phyloP scores from a whole-genome alignment of 2,329 filamentous ascomycete species.

The Paramyrothecium roridum region DNA sequence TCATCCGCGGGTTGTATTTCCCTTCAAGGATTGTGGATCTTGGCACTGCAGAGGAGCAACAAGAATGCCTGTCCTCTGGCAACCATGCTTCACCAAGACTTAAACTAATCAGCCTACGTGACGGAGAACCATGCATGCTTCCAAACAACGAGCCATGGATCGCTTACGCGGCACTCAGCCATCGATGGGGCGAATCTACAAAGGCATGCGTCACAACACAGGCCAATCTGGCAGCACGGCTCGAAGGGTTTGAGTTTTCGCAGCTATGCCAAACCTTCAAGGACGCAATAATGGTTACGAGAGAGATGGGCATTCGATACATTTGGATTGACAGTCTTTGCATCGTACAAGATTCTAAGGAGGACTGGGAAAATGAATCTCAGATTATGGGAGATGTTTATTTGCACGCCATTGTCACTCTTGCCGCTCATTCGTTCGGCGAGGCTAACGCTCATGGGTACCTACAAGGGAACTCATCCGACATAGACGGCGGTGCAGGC shows the following conservation, averaged over 20 bases:
- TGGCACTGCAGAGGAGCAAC: neutral
- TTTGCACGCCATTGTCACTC: neutral
- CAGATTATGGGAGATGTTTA: neutral
- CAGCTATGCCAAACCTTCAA: neutral
- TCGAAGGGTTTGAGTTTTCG: neutral
- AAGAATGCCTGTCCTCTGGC: neutral
- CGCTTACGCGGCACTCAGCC: neutral
- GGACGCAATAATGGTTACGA: neutral
- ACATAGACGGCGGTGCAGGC: neutral
- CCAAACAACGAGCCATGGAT: neutral
- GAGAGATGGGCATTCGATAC: neutral
- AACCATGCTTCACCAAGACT: neutral
- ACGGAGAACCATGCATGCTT: neutral
- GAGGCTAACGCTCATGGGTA: neutral
- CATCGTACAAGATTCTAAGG: neutral
- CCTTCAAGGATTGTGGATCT: neutral
- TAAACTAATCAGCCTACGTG: neutral
- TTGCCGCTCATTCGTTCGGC: neutral
- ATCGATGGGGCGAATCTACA: neutral
- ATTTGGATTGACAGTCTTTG: neutral
- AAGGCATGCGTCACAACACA: neutral
- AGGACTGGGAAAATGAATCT: neutral
- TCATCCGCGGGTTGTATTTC: neutral
- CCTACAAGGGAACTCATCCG: neutral
- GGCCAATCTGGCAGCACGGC: neutral